Evolutionary conservation across 805 yeast species (phyloP).

Genomic region (Myxozyma nipponensis): DNA sequence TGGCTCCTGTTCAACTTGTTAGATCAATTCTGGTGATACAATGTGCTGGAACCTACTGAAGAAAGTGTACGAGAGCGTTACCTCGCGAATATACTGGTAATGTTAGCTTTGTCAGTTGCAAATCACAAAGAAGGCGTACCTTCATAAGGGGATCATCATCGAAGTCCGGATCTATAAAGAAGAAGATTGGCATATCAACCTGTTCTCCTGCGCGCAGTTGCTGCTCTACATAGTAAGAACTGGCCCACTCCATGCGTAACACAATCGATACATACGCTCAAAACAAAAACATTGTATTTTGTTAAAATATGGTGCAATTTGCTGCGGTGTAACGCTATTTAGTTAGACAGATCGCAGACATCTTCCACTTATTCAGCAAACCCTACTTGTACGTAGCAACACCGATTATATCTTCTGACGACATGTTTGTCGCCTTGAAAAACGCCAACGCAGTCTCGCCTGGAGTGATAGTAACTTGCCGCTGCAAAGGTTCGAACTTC

Average conservation of each 20-base stretch:
- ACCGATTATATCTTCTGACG: constrained; percentile 89
- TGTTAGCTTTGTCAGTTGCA: too few relatives aligned
- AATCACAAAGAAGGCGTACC: constrained; percentile 31
- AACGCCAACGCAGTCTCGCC: constrained; percentile 98
- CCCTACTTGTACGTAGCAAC: constrained; percentile 79
- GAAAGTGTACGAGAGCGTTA: not conserved
- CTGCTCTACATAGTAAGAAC: constrained; percentile 57
- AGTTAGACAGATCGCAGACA: too few relatives aligned
- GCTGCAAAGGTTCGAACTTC: constrained; percentile 91
- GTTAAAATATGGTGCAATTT: constrained; percentile 92
- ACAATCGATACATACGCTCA: constrained; percentile 42
- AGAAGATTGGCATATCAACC: constrained; percentile 97
- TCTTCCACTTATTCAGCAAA: too few relatives aligned
- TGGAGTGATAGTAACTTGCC: constrained; percentile 87
- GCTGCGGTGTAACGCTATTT: constrained; percentile 84
- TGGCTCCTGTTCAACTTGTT: not conserved
- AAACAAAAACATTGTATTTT: constrained; percentile 98
- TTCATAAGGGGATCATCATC: constrained; percentile 90
- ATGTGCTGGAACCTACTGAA: not conserved
- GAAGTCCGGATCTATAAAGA: constrained; percentile 93
- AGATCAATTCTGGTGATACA: not conserved
- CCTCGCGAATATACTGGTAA: not conserved
- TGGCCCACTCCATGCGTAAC: not conserved
- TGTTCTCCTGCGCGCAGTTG: constrained; percentile 91
- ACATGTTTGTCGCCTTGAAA: constrained; percentile 81